Percentiles rank a stretch among this genome's conserved stretches.
These are phyloP conservation scores for Stentor coeruleus DNA, from an alignment of 73 alveolate genomes.

Conservation along the genomic window DNA sequence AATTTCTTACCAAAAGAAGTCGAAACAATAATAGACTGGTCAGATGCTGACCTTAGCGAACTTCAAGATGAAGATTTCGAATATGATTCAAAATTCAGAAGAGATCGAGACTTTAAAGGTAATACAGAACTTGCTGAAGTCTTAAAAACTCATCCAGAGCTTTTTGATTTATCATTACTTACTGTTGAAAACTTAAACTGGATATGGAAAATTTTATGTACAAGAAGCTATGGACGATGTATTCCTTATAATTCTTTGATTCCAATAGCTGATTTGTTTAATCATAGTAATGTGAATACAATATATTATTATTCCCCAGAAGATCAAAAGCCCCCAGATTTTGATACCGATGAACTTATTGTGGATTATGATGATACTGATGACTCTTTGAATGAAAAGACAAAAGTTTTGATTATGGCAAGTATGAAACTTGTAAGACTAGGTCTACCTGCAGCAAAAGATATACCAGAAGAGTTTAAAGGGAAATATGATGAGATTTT, in stretches of 20 bases:
- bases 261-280: constrained; percentile 27
- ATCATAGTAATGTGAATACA: constrained; percentile 12
- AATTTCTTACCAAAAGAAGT: not conserved
- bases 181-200: not conserved
- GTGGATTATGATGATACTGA: constrained; percentile 12
- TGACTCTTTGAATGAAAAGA: not conserved
- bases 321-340: not conserved
- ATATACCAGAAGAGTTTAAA: not conserved
- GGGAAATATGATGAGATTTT: not conserved
- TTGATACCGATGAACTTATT: not conserved
- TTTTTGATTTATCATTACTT: not conserved
- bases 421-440: not conserved
- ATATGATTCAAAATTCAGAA: not conserved
- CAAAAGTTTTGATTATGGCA: not conserved
- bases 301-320: not conserved
- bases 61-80: constrained; percentile 15
- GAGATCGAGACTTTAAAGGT: not conserved
- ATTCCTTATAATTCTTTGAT: constrained; percentile 19
- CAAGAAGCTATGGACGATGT: constrained; percentile 21
- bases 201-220: not conserved
- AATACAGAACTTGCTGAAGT: not conserved
- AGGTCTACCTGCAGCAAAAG: not conserved
- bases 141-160: not conserved
- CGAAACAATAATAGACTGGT: not conserved
- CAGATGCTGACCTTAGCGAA: not conserved